phyloP scores from a whole-genome alignment of 306 rosid species.

The Albizia julibrissin region DNA sequence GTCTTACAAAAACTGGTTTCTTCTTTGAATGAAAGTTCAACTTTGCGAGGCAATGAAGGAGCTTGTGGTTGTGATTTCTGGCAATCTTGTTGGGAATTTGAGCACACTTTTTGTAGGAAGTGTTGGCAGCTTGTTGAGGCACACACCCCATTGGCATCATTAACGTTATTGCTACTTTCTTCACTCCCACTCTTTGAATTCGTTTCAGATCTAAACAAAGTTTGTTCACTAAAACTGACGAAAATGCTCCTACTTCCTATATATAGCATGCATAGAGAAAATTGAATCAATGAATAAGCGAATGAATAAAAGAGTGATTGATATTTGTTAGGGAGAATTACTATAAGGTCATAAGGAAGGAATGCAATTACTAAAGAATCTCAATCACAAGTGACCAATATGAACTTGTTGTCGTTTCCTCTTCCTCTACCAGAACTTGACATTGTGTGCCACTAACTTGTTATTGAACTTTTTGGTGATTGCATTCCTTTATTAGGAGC shows the following conservation, averaged over 20 bases:
- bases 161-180: constrained; percentile 40
- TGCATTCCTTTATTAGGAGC: no score
- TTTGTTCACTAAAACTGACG: constrained; percentile 40
- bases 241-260: constrained; percentile 35
- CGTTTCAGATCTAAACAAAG: constrained; percentile 36
- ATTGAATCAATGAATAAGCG: not conserved
- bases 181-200: constrained; percentile 39
- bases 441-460: no score
- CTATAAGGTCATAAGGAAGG: no score
- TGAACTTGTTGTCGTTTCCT: no score
- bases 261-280: not conserved
- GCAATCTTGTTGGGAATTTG: constrained; percentile 30
- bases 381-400: no score
- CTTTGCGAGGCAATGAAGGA: constrained; percentile 32
- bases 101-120: constrained; percentile 24
- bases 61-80: constrained; percentile 39
- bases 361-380: no score
- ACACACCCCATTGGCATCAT: constrained; percentile 56
- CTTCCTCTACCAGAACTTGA: no score
- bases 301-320: not conserved
- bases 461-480: no score
- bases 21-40: constrained; percentile 26
- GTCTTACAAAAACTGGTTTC: constrained; percentile 16
- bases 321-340: not conserved
- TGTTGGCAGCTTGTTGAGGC: constrained; percentile 20